phyloP scores from a whole-genome alignment of 164 flowering plant species.

The Dillenia suffruticosa region DNA sequence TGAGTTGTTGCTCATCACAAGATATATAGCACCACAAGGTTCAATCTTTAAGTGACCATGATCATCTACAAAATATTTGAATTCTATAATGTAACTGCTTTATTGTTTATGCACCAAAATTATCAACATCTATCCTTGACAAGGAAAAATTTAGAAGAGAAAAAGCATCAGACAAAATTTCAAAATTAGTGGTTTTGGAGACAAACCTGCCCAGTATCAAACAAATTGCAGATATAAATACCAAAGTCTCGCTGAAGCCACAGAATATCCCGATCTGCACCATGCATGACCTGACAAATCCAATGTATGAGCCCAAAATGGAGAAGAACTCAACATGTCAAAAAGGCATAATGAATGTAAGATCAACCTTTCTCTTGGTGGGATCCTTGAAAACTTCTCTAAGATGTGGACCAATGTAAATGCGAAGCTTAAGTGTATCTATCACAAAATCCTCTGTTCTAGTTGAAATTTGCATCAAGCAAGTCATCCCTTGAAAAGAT shows the following conservation, averaged over 20 bases:
- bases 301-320: constrained; percentile 9
- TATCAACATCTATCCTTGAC: not conserved
- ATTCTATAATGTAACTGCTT: too few species aligned
- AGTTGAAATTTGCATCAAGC: constrained; percentile 99
- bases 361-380: constrained; percentile 69
- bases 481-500: constrained; percentile 95
- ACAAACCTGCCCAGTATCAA: constrained; percentile 95
- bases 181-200: not conserved
- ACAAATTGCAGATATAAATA: constrained; percentile 89
- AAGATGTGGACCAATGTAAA: constrained; percentile 83
- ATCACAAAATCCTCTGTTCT: constrained; percentile 91
- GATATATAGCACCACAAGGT: too few species aligned
- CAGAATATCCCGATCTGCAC: constrained; percentile 85
- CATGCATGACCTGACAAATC: constrained; percentile 85
- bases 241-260: constrained; percentile 99
- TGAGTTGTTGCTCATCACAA: too few species aligned
- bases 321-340: not conserved
- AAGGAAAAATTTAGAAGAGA: not conserved
- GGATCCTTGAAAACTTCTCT: constrained; percentile 94
- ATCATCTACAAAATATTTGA: too few species aligned
- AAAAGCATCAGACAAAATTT: not conserved
- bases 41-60: too few species aligned
- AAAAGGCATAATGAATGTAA: constrained; percentile 3
- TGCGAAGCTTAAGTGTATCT: constrained; percentile 84
- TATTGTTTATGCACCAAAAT: too few species aligned